Base-by-base conservation (phyloP, 768 basidiomycete genomes). In the Mycena chlorophos region DNA sequence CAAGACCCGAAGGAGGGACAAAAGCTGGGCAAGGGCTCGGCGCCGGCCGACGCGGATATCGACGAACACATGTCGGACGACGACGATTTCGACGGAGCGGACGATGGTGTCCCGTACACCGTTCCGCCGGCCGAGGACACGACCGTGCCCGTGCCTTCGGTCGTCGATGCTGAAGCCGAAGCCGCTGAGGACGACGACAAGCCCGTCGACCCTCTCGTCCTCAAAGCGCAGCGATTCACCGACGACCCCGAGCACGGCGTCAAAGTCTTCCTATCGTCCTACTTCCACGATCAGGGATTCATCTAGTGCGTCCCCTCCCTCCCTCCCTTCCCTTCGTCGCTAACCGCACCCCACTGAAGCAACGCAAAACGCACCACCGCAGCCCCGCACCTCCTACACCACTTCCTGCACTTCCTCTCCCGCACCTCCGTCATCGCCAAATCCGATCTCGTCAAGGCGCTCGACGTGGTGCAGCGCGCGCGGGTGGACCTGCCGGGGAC, bases 361-460 rank as follows among this genome's bases (percentile, higher is more conserved):
- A 25, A 48, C 16, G 13, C 1, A 5, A 42, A 1, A 27, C 49
- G 53, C 39, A 52, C 54, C 29, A 42, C 48, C 27, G 34, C 52
- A 14, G 56, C 56, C 3, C 60, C 60, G 26, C 56, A 43, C 31
- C 48, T 61, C 19, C 1, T 61, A 49, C 56, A 55, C 3, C 57
- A 54, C 39, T 57, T 57, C 50, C n/a, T 61, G 3, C 20, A 47
- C 5, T 61, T 51, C 30, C 52, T 61, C 2, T 14, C 48, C n/a
- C 37, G 39, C 8, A 52, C 45, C 49, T 3, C 12, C 16, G 53
- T 55, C 1, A 51, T 61, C 26, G 46, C 52, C 3, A 52, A 56
- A 31, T 19, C 47, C 0, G 68, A 67, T 0, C 65, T 83, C 49
- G 68, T 67, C 40, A 68, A 64, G 13, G 77, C 81, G 1, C 57